Base-by-base conservation (phyloP, 2,329 filamentous ascomycete species). In the Xylaria multiplex region DNA sequence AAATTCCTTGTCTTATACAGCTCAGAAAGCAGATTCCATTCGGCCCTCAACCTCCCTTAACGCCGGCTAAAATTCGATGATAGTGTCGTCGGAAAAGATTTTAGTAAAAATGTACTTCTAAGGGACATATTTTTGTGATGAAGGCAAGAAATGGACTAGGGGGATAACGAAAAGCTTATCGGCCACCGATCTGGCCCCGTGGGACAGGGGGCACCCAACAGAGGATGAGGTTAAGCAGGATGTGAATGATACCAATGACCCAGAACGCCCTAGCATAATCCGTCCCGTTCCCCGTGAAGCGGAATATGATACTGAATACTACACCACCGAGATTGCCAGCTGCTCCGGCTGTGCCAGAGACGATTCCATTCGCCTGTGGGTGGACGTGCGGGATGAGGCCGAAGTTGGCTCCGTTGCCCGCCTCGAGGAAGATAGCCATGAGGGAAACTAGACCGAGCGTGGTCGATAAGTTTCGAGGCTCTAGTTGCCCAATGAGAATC, bases 371-470 rank as follows among this genome's bases (percentile, higher is more conserved):
- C 66, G 93, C 92, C 67, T 85, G 86, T 0, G 93, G 92, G 78
- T 94, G 91, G 1, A 97, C 90, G 76, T 97, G 94, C 3, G 93
- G 93, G 27, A 97, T 90, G 6, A 97, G 85, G 0, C 92, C 88
- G 78, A 96, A 97, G 80, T 92, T 96, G 46, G 92, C 89, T 0
- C 94, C 94, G 76, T 97, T 97, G 48, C 89, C 90, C 1, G 91
- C 92, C 77, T 96, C 93, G 49, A 93, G 80, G 81, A 97, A 97
- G 76, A 97, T 85, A 0, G 91, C 92, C 81, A 93, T 85, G 9
- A 92, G 85, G 1, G 90, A 89, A 8, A 96, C 81, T 6, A 97
- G 87, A 1, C 91, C 92, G 62, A 96, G 89, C 84, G 96, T 90
- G 2, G 86, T 88, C 6, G 84, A 79, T 54, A 90, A 77, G 27